Evolutionary conservation across 345 rosid genomes (phyloP).

Genomic region (Physaria fendleri): DNA sequence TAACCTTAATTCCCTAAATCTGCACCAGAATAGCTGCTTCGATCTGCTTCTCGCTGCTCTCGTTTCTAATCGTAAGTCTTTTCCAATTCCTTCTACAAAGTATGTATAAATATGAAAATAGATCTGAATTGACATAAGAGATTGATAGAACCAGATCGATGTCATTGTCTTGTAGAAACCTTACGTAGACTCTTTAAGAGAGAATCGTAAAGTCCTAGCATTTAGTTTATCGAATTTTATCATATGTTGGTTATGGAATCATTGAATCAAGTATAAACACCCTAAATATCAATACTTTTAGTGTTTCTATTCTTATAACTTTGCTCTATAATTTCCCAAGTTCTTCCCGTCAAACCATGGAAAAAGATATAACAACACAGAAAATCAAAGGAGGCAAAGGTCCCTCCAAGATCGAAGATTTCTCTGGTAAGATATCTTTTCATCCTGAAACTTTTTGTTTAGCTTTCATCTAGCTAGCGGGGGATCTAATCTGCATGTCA

Average conservation of each 20-base stretch:
- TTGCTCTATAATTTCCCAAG: neutral
- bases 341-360: too few relatives aligned
- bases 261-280: neutral
- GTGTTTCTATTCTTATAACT: neutral
- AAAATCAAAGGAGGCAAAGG: too few relatives aligned
- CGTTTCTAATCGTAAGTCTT: slow-evolving; percentile 2
- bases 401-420: too few relatives aligned
- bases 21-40: too few relatives aligned
- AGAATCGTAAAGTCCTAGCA: neutral
- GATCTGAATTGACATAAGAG: slow-evolving; percentile 16
- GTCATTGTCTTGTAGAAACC: neutral
- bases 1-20: too few relatives aligned
- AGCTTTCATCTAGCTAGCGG: too few relatives aligned
- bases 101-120: slow-evolving; percentile 6
- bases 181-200: neutral
- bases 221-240: neutral
- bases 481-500: too few relatives aligned
- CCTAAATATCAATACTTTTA: neutral
- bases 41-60: neutral
- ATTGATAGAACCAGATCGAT: neutral
- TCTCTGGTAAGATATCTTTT: too few relatives aligned
- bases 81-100: neutral
- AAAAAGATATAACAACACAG: too few relatives aligned
- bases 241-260: neutral
- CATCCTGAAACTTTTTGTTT: too few relatives aligned